A percentile compares a stretch with the other conserved stretches of the same genome.
phyloP scores from a whole-genome alignment of 441 rosid species.

The Syzygium malaccense region DNA sequence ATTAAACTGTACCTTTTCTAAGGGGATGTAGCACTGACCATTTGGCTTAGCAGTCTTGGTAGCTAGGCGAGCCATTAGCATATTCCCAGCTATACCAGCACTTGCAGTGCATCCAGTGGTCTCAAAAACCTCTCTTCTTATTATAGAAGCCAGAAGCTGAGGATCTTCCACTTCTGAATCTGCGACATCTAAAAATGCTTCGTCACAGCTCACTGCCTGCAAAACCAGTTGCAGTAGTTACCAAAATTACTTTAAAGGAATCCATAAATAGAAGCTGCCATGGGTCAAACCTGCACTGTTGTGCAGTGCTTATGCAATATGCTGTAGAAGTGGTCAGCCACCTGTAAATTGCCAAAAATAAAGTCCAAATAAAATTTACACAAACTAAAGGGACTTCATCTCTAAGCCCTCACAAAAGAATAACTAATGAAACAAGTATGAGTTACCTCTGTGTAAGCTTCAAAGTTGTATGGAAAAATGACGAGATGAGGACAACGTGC shows the following conservation, averaged over 20 bases:
- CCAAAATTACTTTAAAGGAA: not conserved
- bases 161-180: conserved; percentile 49
- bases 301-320: conserved; percentile 77
- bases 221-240: conserved; percentile 7
- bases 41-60: conserved; percentile 89
- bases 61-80: conserved; percentile 98
- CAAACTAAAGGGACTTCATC: not conserved
- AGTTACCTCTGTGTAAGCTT: conserved; percentile 81
- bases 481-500: conserved; percentile 77
- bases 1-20: conserved; percentile 36
- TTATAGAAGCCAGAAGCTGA: conserved; percentile 49
- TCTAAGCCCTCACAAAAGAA: not conserved
- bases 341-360: conserved; percentile 39
- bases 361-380: not conserved
- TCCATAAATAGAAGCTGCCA: conserved; percentile 3
- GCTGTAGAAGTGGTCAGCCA: conserved; percentile 84
- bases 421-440: not conserved
- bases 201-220: conserved; percentile 96
- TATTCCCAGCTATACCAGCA: conserved; percentile 79
- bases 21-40: conserved; percentile 75
- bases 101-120: conserved; percentile 90
- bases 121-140: conserved; percentile 74
- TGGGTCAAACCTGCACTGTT: conserved; percentile 63
- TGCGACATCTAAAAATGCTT: conserved; percentile 80
- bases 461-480: conserved; percentile 85